Percentiles rank a stretch among this genome's conserved stretches.
Conservation (phyloP, 2,329 filamentous ascomycete species). For the Lecanicillium sp. region DNA sequence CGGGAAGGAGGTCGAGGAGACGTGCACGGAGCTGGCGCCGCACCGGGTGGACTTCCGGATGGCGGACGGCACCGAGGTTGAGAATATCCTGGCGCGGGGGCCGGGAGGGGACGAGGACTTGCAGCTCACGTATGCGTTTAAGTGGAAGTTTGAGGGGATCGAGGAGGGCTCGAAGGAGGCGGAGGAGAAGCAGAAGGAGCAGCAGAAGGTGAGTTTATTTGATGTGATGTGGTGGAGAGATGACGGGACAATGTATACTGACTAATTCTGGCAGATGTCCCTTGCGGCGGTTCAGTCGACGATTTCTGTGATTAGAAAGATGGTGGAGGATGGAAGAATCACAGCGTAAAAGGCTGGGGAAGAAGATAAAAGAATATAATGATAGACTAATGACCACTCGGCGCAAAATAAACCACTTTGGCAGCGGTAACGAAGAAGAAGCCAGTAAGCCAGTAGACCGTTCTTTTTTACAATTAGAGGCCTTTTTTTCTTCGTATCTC, state of each 20-base stretch:
- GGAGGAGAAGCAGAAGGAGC: conserved; percentile 16
- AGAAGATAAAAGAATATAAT: neutral
- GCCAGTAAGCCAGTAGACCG: too few species aligned
- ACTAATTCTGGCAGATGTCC: conserved; percentile 19
- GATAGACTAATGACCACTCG: neutral
- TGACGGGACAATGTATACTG: neutral
- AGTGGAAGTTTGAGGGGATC: conserved; percentile 22
- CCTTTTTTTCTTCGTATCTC: too few species aligned
- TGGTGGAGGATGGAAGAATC: conserved; percentile 19
- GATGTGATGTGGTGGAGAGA: neutral
- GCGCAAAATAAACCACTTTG: too few species aligned
- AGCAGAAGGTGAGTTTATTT: conserved; percentile 19
- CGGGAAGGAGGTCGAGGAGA: conserved; percentile 20
- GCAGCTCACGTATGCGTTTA: conserved; percentile 29
- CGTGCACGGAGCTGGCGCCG: conserved; percentile 26
- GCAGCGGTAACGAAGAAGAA: too few species aligned
- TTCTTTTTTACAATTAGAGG: too few species aligned
- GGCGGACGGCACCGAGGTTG: conserved; percentile 26
- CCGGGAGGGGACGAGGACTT: conserved; percentile 19
- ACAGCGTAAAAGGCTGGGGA: neutral
- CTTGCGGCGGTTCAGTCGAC: conserved; percentile 23
- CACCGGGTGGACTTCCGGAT: conserved; percentile 25
- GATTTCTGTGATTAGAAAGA: conserved; percentile 21
- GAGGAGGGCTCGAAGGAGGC: conserved; percentile 19
- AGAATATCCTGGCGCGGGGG: conserved; percentile 26